Conservation (phyloP, 805 yeast species). For the Ogataea haglerorum region DNA sequence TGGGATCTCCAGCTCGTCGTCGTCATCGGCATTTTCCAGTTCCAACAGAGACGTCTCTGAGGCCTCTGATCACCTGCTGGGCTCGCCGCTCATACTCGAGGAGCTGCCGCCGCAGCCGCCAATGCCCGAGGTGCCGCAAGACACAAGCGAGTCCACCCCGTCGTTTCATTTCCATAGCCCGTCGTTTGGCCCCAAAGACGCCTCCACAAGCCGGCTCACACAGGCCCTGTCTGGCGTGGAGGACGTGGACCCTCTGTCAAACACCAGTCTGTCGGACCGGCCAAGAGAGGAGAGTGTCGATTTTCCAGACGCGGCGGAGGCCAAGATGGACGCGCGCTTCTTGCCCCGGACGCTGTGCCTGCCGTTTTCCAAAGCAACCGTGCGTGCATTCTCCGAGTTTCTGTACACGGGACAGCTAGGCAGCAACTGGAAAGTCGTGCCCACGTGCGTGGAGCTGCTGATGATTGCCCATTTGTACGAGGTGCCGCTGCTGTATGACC, state of each 20-base stretch:
- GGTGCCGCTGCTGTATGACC: conserved; percentile 65
- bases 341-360: conserved; percentile 67
- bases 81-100: conserved; percentile 3
- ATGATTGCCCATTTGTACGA: conserved; percentile 62
- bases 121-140: conserved; percentile 37
- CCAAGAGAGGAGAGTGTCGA: conserved; percentile 10
- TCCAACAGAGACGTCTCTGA: neutral
- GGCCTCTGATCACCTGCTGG: neutral
- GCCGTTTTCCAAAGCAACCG: conserved; percentile 61
- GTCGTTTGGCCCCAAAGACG: conserved; percentile 1
- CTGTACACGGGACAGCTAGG: conserved; percentile 79
- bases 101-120: conserved; percentile 54
- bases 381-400: conserved; percentile 67
- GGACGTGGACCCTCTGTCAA: conserved; percentile 1
- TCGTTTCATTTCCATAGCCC: neutral
- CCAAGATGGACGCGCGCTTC: conserved; percentile 51
- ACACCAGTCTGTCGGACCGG: neutral
- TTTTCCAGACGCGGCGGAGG: conserved; percentile 17
- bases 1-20: conserved; percentile 17
- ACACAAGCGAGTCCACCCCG: neutral
- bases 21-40: conserved; percentile 17
- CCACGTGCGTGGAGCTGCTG: conserved; percentile 63
- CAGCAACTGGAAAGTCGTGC: conserved; percentile 66
- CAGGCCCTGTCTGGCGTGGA: neutral
- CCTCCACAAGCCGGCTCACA: conserved; percentile 8